Conservation (phyloP, 2,329 filamentous ascomycete species). For the Fusarium secorum region DNA sequence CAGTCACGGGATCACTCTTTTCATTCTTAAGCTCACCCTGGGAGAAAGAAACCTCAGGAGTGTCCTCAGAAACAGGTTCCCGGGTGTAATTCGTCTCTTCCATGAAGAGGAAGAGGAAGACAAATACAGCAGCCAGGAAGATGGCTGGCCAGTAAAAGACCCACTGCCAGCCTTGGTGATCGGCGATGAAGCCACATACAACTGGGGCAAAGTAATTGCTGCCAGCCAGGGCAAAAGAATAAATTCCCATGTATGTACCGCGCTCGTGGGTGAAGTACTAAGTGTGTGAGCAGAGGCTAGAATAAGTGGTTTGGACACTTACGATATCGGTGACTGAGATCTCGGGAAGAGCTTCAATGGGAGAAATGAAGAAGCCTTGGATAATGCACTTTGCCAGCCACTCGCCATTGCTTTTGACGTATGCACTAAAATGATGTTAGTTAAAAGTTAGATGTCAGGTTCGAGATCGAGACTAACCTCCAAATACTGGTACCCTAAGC, state of each 20-base stretch:
- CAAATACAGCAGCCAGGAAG: not conserved
- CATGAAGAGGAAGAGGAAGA: not conserved
- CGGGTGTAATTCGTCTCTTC: slow-evolving; percentile 41
- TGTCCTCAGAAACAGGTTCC: not conserved
- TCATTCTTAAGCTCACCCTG: not conserved
- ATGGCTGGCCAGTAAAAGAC: slow-evolving; percentile 47
- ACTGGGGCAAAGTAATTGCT: slow-evolving; percentile 54
- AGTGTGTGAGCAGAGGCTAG: accelerated
- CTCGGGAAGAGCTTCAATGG: slow-evolving; percentile 56
- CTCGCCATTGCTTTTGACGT: slow-evolving; percentile 48
- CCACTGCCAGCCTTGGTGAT: slow-evolving; percentile 51
- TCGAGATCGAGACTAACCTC: slow-evolving; percentile 5
- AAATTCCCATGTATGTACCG: slow-evolving; percentile 53
- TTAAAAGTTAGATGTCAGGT: accelerated
- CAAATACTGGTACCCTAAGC: slow-evolving; percentile 34
- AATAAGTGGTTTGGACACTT: accelerated
- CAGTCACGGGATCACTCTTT: not conserved
- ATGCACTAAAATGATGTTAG: slow-evolving; percentile 33
- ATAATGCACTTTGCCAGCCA: slow-evolving; percentile 56
- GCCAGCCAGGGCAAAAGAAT: slow-evolving; percentile 50
- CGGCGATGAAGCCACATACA: slow-evolving; percentile 54
- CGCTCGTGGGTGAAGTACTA: slow-evolving; percentile 52
- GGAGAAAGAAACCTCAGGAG: not conserved
- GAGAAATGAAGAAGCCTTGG: slow-evolving; percentile 53
- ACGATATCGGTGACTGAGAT: slow-evolving; percentile 54